These are phyloP conservation scores for Phellopilus nigrolimitatus DNA, from an alignment of 1,284 basidiomycete genomes.

Conservation along the genomic window DNA sequence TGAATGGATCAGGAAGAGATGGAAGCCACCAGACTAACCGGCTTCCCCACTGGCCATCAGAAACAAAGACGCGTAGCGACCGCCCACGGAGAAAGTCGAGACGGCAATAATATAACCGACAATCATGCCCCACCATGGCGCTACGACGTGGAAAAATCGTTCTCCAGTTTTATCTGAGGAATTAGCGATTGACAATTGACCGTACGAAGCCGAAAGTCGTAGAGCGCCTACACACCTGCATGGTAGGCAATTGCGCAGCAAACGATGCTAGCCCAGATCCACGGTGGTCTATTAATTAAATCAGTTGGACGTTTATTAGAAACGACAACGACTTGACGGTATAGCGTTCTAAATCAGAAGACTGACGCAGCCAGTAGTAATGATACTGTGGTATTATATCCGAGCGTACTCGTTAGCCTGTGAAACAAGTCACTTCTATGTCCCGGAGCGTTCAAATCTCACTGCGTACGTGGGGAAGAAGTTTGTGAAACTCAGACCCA, in stretches of 20 bases:
- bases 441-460: conserved; percentile 2
- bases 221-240: conserved; percentile 39
- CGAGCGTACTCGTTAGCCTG: conserved; percentile 34
- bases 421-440: neutral
- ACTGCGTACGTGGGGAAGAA: conserved; percentile 29
- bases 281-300: conserved; percentile 24
- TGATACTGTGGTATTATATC: conserved; percentile 31
- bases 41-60: conserved; percentile 24
- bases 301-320: neutral
- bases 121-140: conserved; percentile 21
- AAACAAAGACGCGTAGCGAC: conserved; percentile 30
- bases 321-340: no score
- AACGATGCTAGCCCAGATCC: conserved; percentile 26
- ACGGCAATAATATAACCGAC: conserved; percentile 29
- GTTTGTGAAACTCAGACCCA: conserved; percentile 36
- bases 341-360: neutral
- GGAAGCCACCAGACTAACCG: conserved; percentile 18
- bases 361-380: conserved; percentile 35
- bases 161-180: conserved; percentile 21
- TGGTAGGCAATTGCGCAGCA: conserved; percentile 36
- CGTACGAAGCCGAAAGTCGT: conserved; percentile 27
- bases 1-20: neutral
- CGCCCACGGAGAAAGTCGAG: conserved; percentile 24
- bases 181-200: neutral
- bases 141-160: conserved; percentile 33